Percentiles rank a stretch among this genome's conserved stretches.
Evolutionary conservation across 208 protist genomes (phyloP).

Genomic region (Acanthamoeba lenticulata): DNA sequence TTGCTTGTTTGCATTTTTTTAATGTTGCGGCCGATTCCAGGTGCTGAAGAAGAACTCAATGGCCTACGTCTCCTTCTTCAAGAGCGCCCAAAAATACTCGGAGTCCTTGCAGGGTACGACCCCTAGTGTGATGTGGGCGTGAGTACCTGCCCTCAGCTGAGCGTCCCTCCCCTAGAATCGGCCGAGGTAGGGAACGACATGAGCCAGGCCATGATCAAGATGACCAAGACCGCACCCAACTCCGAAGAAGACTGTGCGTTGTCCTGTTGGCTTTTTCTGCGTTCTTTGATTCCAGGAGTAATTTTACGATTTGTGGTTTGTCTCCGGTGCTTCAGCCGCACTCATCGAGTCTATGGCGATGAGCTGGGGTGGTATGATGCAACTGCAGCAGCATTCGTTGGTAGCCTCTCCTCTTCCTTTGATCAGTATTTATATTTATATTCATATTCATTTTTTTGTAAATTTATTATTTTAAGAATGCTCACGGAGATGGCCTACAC

Average conservation of each 20-base stretch:
- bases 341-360: constrained; percentile 10
- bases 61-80: constrained; percentile 23
- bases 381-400: neutral
- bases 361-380: constrained; percentile 29
- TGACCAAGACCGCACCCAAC: neutral
- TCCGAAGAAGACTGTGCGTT: neutral
- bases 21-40: neutral
- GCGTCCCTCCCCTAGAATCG: neutral
- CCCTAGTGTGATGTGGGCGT: neutral
- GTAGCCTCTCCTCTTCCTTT: neutral
- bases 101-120: neutral
- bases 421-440: neutral
- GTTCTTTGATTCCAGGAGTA: neutral
- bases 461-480: neutral
- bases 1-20: neutral
- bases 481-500: neutral
- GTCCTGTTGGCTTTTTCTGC: neutral
- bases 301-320: neutral
- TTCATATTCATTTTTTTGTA: neutral
- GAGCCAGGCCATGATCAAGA: neutral
- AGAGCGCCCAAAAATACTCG: neutral
- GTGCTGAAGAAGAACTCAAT: neutral
- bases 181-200: neutral
- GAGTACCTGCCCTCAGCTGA: neutral
- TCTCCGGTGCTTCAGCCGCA: neutral